Evolutionary conservation across 805 yeast genomes (phyloP).

Genomic region (Zygoascus biomembranicola): DNA sequence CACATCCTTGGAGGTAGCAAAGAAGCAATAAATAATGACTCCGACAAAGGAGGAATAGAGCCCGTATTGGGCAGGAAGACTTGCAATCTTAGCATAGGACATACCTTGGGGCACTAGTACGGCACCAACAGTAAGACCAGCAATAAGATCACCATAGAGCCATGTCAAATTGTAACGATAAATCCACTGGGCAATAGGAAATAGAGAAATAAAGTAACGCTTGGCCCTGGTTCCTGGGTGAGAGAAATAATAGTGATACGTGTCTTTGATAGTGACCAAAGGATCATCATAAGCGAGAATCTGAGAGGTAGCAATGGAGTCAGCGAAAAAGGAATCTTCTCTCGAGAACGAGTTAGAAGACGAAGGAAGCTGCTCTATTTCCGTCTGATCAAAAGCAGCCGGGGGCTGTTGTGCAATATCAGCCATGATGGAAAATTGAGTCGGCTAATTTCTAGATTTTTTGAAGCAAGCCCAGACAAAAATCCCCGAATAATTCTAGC

Average conservation of each 20-base stretch:
- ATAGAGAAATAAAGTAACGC: constrained; percentile 51
- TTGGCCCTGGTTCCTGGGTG: constrained; percentile 35
- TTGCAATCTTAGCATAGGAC: constrained; percentile 89
- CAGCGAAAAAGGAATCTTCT: not conserved
- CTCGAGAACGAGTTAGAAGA: not conserved
- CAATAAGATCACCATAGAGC: constrained; percentile 76
- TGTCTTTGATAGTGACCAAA: constrained; percentile 8
- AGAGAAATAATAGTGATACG: constrained; percentile 2
- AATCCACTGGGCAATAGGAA: constrained; percentile 81
- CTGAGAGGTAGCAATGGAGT: not conserved
- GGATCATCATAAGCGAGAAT: constrained; percentile 12
- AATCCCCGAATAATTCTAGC: too few species aligned
- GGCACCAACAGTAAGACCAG: constrained; percentile 89
- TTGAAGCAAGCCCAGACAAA: too few species aligned
- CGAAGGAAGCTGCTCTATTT: not conserved
- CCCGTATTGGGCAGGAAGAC: constrained; percentile 75
- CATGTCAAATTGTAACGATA: constrained; percentile 73
- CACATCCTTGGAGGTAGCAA: constrained; percentile 93
- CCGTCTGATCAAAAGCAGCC: too few species aligned
- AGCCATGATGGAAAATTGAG: too few species aligned
- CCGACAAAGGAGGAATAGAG: constrained; percentile 89
- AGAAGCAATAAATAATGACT: constrained; percentile 77
- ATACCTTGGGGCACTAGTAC: constrained; percentile 92
- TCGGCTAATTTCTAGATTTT: too few species aligned
- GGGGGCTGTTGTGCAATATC: too few species aligned